Evolutionary conservation across 352 stramenopile genomes (phyloP), one percentile per base, ranked within the genome.

Genomic region (Pythium pyrilobum): DNA sequence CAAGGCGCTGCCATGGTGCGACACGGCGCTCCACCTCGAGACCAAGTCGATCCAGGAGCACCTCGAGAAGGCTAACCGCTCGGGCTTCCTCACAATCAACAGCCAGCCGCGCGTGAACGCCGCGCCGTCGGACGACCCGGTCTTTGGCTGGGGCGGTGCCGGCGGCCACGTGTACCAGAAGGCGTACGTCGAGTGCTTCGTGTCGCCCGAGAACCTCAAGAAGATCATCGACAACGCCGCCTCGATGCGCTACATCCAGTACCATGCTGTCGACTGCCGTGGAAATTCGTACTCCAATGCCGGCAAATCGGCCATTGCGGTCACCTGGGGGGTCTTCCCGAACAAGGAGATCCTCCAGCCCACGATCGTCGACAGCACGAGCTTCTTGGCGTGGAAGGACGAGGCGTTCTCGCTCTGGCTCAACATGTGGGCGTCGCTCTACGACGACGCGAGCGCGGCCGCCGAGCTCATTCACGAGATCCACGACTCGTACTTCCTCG

Each of bases 301-400:
- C 58, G 72, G 72, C 72, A 80, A 95, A 62, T 89, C 89, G 16
- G 88, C 95, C 11, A 98, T 97, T 50, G 96, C 96, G 21, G 81
- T 99, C 23, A 99, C 97, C 16, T 99, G 97, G 97, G 97, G 97
- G 28, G 95, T 98, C 5, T 99, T 99, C 70, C 96, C 96, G 16
- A 92, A 97, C 67, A 96, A 95, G 74, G 91, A 98, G 56, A 96
- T 98, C 50, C 67, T 98, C 36, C 95, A 98, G 71, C 96, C 93
- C 15, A 99, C 96, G 32, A 97, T 99, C 59, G 97, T 99, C 67
- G 96, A 99, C 81, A 96, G 92, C 56, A 90, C 86, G 56, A 97
- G 87, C 37, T 99, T 99, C 67, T 54, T 97, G 64, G 84, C 97
- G 21, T 96, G 87, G 87, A 97, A 97, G 38, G 93, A 98, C 56